Evolutionary conservation across 2,329 filamentous ascomycete genomes (phyloP), one percentile per base, ranked within the genome.

Genomic region (Colletotrichum eleusines): DNA sequence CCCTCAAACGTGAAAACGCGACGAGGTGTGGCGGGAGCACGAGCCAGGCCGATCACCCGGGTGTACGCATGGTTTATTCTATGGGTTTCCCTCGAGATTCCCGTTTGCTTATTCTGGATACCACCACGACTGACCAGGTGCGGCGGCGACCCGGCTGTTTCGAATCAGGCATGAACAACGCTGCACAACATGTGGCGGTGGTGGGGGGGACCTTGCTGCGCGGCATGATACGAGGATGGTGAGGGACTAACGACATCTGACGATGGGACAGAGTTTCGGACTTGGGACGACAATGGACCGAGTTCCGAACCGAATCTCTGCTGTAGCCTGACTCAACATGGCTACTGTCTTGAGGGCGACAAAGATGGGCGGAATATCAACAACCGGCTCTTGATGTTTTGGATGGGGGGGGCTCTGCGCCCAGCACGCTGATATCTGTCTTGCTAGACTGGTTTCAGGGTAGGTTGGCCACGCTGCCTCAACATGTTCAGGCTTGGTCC

Each of bases 261-360:
- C 64, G 63, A 71, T 8, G n/a, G 58, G 58, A 46, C 60, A 71
- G 63, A 71, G 68, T 71, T 71, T 67, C 63, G 68, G 63, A 68
- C 63, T 62, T 71, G 44, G 68, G 68, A 71, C 51, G 68, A 68
- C 44, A 51, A 71, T 68, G 68, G 68, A 71, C 63, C 68, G 68
- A 59, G 58, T 68, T 50, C 68, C 58, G 58, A 63, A 54, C 53
- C 44, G 18, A 51, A 26, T 58, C 64, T 46, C 57, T 63, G 35
- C 44, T 35, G 44, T 71, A 64, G 64, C 28, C 44, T 71, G 68
- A 68, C 64, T 71, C 64, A 59, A 63, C 57, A 28, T 11, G 40
- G 51, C 67, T 68, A 44, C 53, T 63, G 58, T 71, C 53, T 58
- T 63, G 42, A 63, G 20, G 48, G 9, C 14, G 28, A 38, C 28